Base-by-base conservation (phyloP, 495 filamentous ascomycete genomes). In the Tuber borchii region DNA sequence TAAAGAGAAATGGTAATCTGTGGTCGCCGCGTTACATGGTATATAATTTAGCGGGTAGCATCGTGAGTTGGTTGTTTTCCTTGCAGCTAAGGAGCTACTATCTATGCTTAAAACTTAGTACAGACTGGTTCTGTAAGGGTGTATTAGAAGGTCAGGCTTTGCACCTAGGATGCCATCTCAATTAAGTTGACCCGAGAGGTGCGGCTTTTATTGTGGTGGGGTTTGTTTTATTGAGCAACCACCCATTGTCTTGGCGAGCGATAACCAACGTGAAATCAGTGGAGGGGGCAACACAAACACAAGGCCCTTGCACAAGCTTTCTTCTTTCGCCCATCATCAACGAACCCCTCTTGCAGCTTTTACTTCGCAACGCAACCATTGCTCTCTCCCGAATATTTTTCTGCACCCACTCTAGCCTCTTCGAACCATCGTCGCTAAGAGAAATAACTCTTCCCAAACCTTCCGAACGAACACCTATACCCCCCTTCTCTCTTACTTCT, bases 351-450 rank as follows among this genome's bases (percentile, higher is more conserved):
- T 73, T 79, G 73, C 73, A 78, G 73, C 72, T 51, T 78, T 70
- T 37, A 76, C 74, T 43, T 70, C 69, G 43, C 78, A 79, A 71
- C 77, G 70, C 69, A 72, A 77, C 75, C 65, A 74, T 72, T 51
- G 72, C 56, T 75, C 48, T 73, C 72, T 75, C 61, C 78, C 78
- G 73, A 73, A 73, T 65, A 75, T 51, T 75, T 75, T 73, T 44
- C 75, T 79, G 42, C 70, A 76, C 73, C 73, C 65, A 69, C 76
- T 73, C 71, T 68, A 61, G 40, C 76, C 70, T 65, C 56, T 34
- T 65, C 31, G 34, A 14, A 65, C 26, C 0, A 34, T 19, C 56
- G 31, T 65, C 56, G 56, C 26, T 65, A 31, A 31, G 56, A 65
- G 12, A 65, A 65, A 65, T 65, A 65, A 31, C 31, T 65, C 14